Evolutionary conservation across 2,329 filamentous ascomycete genomes (phyloP).

Genomic region (Cercospora nicotianae): DNA sequence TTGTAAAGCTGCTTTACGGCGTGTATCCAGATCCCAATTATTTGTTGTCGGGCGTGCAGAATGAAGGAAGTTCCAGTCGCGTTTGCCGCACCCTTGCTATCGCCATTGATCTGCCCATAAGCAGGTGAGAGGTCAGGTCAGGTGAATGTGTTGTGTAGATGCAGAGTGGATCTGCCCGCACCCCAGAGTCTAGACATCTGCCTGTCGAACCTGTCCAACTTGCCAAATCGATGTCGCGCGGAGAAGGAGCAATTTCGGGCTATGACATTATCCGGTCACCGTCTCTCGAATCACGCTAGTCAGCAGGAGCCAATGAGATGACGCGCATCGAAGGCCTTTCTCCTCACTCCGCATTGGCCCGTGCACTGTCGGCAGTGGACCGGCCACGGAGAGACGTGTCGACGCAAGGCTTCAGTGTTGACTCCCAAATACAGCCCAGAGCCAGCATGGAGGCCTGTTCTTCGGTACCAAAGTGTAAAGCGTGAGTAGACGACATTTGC

Average conservation of each 20-base stretch:
- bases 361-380: neutral
- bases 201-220: neutral
- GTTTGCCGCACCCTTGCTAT: neutral
- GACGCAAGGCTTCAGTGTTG: neutral
- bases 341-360: neutral
- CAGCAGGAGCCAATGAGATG: neutral
- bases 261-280: neutral
- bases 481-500: neutral
- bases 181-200: constrained; percentile 8
- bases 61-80: neutral
- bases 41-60: neutral
- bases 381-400: neutral
- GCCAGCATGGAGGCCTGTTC: neutral
- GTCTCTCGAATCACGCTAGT: neutral
- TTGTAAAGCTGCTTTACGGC: neutral
- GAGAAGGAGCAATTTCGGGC: neutral
- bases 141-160: neutral
- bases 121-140: constrained; percentile 16
- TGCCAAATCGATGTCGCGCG: neutral
- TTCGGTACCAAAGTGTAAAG: neutral
- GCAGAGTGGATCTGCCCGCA: neutral
- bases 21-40: neutral
- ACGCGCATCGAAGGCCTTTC: neutral
- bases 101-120: neutral
- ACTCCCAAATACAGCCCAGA: neutral